Conservation (phyloP, 164 flowering plant species). For the Houttuynia cordata region DNA sequence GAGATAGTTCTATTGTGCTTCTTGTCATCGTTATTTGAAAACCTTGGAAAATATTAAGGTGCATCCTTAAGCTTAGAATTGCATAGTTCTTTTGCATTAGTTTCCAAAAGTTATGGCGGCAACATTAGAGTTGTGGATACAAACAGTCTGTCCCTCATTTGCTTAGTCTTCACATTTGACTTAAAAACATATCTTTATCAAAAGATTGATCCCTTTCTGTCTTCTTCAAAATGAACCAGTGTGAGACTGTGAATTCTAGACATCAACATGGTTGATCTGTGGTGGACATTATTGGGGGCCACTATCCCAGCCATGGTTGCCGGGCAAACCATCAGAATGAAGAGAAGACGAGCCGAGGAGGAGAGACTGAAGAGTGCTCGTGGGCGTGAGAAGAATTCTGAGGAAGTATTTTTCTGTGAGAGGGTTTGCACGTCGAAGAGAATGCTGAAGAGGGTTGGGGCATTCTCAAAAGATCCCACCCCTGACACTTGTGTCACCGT, state of each 20-base stretch:
- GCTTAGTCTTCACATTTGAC: too few relatives aligned
- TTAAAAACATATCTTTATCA: too few relatives aligned
- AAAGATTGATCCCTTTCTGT: too few relatives aligned
- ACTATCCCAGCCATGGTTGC: conserved; percentile 55
- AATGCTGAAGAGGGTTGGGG: conserved; percentile 79
- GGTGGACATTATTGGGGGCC: conserved; percentile 69
- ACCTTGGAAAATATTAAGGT: too few relatives aligned
- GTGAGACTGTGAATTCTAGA: not conserved
- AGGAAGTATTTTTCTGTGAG: conserved; percentile 87
- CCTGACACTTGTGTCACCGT: conserved; percentile 80
- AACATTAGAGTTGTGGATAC: too few relatives aligned
- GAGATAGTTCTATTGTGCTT: too few relatives aligned
- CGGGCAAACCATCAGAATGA: conserved; percentile 58
- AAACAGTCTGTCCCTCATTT: too few relatives aligned
- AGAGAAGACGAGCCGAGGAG: conserved; percentile 53
- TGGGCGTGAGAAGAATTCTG: conserved; percentile 72
- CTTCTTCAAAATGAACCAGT: not conserved
- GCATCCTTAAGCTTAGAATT: too few relatives aligned
- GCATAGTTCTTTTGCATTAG: too few relatives aligned
- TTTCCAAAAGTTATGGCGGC: too few relatives aligned
- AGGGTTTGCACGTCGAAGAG: conserved; percentile 86
- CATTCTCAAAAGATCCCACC: conserved; percentile 79
- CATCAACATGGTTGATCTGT: conserved; percentile 54
- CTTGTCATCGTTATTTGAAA: too few relatives aligned
- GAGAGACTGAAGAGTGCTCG: conserved; percentile 54